Evolutionary conservation across 108 stramenopile species (phyloP).

Genomic region (Heterococcus sp.): DNA sequence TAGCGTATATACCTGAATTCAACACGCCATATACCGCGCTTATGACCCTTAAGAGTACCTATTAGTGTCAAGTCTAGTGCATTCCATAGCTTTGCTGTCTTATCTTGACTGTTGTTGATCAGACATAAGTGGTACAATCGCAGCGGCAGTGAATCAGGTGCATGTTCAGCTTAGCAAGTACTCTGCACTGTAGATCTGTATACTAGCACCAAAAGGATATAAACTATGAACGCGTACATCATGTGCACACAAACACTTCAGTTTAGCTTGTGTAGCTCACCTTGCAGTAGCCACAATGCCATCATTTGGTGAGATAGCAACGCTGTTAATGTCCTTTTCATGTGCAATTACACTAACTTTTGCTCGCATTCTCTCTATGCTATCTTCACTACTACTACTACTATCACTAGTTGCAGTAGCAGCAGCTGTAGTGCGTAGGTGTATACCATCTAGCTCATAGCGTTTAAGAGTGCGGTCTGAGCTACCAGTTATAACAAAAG

Average conservation of each 20-base stretch:
- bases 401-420: no score
- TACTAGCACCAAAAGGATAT: no score
- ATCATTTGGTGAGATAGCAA: conserved; percentile 90
- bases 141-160: no score
- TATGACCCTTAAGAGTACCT: conserved; percentile 79
- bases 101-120: conserved; percentile 68
- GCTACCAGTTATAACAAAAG: conserved; percentile 82
- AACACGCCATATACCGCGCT: conserved; percentile 87
- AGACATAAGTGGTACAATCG: no score
- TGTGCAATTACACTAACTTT: conserved; percentile 52
- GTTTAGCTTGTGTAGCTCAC: neutral
- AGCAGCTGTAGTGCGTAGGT: no score
- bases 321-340: conserved; percentile 87
- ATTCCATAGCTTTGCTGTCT: conserved; percentile 83
- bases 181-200: no score
- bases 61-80: conserved; percentile 68
- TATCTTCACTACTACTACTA: neutral
- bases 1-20: neutral
- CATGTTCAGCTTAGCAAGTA: no score
- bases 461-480: conserved; percentile 86
- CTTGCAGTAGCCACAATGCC: conserved; percentile 88
- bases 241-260: no score
- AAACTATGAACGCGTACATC: no score
- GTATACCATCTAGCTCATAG: conserved; percentile 62
- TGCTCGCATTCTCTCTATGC: conserved; percentile 30